Base-by-base conservation (phyloP, 2,329 filamentous ascomycete species). In the Penicillium vulpinum region DNA sequence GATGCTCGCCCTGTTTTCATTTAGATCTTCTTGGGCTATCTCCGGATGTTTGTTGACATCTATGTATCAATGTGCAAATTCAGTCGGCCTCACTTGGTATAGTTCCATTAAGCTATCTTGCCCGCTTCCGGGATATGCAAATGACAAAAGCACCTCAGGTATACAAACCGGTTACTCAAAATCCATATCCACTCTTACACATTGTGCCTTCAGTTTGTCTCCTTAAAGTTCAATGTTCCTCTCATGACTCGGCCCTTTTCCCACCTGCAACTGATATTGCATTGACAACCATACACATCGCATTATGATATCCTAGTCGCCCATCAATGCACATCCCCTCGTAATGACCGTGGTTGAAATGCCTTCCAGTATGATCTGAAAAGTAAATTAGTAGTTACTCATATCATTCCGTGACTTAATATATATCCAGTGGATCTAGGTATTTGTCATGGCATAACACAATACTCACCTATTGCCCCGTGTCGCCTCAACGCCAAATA, bases 401-500 rank as follows among this genome's bases (percentile, higher is more conserved):
- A 7, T 21, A 10, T 40, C 4, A 24, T 8, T 7, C 6, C 0
- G 4, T 11, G 11, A n/a, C 10, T 4, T 35, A 18, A 16, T 33
- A 29, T 36, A 46, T 36, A 46, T 46, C 39, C 21, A 21, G 5
- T 8, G 10, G 3, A 18, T 39, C 2, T 28, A 39, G n/a, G 22
- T 21, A 13, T 5, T 18, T 29, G 2, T 26, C 11, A 18, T 29
- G 13, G 24, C 16, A n/a, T 21, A 31, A 8, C 28, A 24, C 6
- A 28, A 41, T 21, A 50, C 51, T 50, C 13, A 61, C 63, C 57
- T 62, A 62, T 60, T 56, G 35, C 29, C 48, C 46, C 48, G 33
- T 35, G 47, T 29, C 51, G 36, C 40, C 56, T 53, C 45, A 62
- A 65, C 56, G 57, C 60, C 62, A 56, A 54, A 53, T 8, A 59